These are phyloP conservation scores for Tricholoma hemisulphureum DNA, from an alignment of 768 basidiomycete species.

Conservation along the genomic window DNA sequence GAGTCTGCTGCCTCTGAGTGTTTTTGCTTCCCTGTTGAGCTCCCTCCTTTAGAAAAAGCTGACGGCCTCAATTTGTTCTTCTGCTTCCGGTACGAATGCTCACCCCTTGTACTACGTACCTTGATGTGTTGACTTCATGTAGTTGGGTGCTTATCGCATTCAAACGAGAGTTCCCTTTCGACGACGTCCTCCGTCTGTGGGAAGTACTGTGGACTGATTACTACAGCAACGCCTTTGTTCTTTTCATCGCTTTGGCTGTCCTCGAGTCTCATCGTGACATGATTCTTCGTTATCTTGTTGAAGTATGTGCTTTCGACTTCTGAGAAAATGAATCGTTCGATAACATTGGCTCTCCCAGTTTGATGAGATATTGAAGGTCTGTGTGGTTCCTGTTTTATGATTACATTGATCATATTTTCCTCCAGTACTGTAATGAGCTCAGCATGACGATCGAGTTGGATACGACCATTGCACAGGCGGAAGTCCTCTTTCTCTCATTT, in stretches of 20 bases:
- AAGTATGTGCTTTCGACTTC: constrained; percentile 47
- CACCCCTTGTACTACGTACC: background rate
- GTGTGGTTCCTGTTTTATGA: constrained; percentile 7
- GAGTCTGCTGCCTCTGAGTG: background rate
- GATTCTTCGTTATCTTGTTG: constrained; percentile 90
- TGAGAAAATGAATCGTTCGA: constrained; percentile 1
- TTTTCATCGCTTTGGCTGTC: constrained; percentile 92
- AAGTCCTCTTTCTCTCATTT: constrained; percentile 94
- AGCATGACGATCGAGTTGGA: constrained; percentile 98
- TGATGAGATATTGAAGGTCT: constrained; percentile 74
- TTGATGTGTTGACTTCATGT: background rate
- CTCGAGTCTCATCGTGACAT: constrained; percentile 95
- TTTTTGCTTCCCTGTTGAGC: background rate
- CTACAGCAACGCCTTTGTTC: constrained; percentile 83
- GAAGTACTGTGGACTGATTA: constrained; percentile 93
- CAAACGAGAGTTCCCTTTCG: constrained; percentile 95
- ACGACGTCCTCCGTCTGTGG: constrained; percentile 88
- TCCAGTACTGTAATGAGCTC: constrained; percentile 87
- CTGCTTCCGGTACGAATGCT: constrained; percentile 79
- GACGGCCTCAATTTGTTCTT: constrained; percentile 95
- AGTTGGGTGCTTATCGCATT: constrained; percentile 92
- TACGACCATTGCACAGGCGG: constrained; percentile 91
- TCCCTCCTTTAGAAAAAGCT: constrained; percentile 59
- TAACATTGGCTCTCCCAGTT: constrained; percentile 48
- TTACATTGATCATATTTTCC: constrained; percentile 3